These are phyloP conservation scores for Sanguinoderma infundibulare DNA, from an alignment of 1,284 basidiomycete species.

Conservation along the genomic window DNA sequence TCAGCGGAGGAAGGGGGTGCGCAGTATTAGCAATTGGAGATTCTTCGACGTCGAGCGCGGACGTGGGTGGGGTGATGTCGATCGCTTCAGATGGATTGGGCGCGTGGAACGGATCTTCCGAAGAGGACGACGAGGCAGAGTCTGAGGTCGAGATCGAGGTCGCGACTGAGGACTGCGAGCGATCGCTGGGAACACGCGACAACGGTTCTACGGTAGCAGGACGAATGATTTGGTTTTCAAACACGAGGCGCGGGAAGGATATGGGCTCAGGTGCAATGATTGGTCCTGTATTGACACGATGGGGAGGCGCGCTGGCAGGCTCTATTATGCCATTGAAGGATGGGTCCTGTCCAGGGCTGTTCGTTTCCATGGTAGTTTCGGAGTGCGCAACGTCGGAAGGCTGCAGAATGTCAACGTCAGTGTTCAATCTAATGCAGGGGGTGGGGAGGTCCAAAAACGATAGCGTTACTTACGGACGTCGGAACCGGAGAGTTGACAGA, in stretches of 20 bases:
- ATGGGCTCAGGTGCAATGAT: conserved; percentile 1
- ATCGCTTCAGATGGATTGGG: neutral
- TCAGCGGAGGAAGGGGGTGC: neutral
- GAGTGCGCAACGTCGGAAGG: neutral
- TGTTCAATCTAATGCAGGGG: neutral
- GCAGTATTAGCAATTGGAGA: neutral
- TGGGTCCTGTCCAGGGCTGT: neutral
- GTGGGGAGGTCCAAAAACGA: neutral
- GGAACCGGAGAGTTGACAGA: neutral
- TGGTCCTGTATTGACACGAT: neutral
- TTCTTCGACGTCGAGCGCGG: neutral
- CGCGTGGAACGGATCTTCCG: neutral
- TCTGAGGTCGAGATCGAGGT: neutral
- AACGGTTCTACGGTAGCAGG: conserved; percentile 9
- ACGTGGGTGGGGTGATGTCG: neutral
- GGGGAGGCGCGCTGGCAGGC: neutral
- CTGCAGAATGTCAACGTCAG: neutral
- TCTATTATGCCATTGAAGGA: neutral
- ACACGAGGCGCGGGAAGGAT: neutral
- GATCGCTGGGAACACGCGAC: neutral
- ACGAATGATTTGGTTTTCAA: neutral
- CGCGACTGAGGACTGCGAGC: neutral
- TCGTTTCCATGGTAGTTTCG: neutral
- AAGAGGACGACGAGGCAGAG: neutral
- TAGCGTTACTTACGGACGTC: conserved; percentile 2